Conservation (phyloP, 2,329 filamentous ascomycete species). For the Fusarium chlamydosporum region DNA sequence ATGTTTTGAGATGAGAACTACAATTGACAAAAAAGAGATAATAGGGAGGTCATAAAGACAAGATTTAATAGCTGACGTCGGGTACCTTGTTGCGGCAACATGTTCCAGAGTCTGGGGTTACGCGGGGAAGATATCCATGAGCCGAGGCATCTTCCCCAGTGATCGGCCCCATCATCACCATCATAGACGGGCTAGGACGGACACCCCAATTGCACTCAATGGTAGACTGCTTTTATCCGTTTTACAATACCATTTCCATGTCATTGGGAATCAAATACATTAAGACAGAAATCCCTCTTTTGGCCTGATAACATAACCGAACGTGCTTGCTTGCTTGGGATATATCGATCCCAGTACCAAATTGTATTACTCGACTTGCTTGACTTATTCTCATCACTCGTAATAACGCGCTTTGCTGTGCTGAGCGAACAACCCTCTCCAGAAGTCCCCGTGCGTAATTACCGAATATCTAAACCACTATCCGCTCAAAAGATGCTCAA, state of each 20-base stretch:
- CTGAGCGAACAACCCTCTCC: constrained; percentile 8
- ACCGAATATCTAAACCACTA: constrained; percentile 15
- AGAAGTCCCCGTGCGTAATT: not conserved
- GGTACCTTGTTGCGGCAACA: constrained; percentile 20
- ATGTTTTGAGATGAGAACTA: not conserved
- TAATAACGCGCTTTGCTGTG: constrained; percentile 25
- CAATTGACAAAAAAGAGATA: not conserved
- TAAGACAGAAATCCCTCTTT: not conserved
- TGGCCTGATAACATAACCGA: constrained; percentile 47
- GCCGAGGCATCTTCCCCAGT: constrained; percentile 50
- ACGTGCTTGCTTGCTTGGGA: constrained; percentile 38
- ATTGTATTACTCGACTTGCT: constrained; percentile 41
- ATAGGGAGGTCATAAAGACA: constrained; percentile 14
- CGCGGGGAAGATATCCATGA: constrained; percentile 44
- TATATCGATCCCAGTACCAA: constrained; percentile 25
- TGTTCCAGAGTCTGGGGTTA: constrained; percentile 37
- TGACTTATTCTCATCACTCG: constrained; percentile 21
- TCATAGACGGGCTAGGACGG: not conserved
- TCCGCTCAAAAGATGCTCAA: constrained; percentile 76
- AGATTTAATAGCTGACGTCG: constrained; percentile 36
- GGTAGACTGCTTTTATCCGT: not conserved
- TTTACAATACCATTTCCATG: too few species aligned
- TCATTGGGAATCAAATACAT: not conserved
- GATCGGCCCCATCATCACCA: constrained; percentile 19
- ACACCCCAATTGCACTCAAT: constrained; percentile 3